These are phyloP conservation scores for Umbilicaria muhlenbergii DNA, from an alignment of 495 filamentous ascomycete genomes.

Conservation along the genomic window DNA sequence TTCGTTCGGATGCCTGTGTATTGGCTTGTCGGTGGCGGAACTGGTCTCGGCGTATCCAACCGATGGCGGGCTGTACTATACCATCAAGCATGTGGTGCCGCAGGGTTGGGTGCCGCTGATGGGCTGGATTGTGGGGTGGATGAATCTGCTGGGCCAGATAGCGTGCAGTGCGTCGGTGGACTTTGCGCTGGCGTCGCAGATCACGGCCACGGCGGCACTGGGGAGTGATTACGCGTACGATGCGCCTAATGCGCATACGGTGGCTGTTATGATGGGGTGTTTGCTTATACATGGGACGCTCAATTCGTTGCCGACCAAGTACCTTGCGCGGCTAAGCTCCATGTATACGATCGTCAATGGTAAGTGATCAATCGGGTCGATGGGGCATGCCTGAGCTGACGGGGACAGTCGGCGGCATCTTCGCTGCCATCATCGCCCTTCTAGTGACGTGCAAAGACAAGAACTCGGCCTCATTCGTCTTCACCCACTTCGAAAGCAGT, in stretches of 20 bases:
- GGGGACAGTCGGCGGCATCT: conserved; percentile 17
- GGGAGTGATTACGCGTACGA: conserved; percentile 30
- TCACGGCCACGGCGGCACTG: conserved; percentile 40
- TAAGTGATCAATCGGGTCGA: conserved; percentile 13
- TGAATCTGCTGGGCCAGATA: conserved; percentile 46
- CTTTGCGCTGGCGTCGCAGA: conserved; percentile 42
- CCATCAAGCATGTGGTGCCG: conserved; percentile 26
- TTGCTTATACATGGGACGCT: conserved; percentile 35
- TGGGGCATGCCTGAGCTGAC: too few relatives aligned
- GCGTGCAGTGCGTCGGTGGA: conserved; percentile 41
- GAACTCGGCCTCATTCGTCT: conserved; percentile 48
- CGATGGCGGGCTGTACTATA: conserved; percentile 34
- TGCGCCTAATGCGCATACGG: conserved; percentile 28
- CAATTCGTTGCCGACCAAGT: conserved; percentile 50
- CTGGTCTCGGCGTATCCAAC: conserved; percentile 38
- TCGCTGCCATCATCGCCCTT: conserved; percentile 41
- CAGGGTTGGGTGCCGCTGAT: conserved; percentile 32
- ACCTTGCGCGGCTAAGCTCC: conserved; percentile 43
- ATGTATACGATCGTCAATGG: conserved; percentile 65
- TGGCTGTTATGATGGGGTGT: conserved; percentile 16
- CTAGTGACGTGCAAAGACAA: conserved; percentile 47
- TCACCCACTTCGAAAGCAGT: conserved; percentile 48
- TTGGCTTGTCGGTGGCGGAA: conserved; percentile 45
- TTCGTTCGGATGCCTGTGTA: conserved; percentile 50
- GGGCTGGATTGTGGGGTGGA: conserved; percentile 47